A percentile compares a stretch with the other conserved stretches of the same genome.
Evolutionary conservation across 176 grass and related monocot species (phyloP).

Genomic region (Hordeum marinum): DNA sequence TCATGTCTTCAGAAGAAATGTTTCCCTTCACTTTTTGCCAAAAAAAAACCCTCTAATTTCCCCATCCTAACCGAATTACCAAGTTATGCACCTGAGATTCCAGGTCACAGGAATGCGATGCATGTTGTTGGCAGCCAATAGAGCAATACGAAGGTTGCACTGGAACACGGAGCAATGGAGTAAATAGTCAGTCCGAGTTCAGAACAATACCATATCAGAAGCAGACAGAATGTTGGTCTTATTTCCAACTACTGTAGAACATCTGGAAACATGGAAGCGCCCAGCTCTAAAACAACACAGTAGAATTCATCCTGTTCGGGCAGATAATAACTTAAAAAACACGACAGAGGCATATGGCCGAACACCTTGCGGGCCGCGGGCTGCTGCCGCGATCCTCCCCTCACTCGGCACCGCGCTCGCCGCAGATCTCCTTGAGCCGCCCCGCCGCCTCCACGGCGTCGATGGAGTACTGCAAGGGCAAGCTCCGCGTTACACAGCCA

Average conservation of each 20-base stretch:
- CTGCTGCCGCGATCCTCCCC: not conserved
- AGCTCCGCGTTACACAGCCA: not conserved
- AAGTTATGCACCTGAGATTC: not conserved
- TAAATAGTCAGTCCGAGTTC: not conserved
- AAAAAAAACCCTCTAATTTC: no score
- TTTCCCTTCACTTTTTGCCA: no score
- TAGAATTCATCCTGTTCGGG: not conserved
- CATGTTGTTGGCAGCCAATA: not conserved
- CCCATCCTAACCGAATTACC: no score
- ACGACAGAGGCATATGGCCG: constrained; percentile 8
- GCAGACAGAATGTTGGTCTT: not conserved
- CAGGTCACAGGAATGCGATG: not conserved
- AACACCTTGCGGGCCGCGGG: not conserved
- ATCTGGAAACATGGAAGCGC: not conserved
- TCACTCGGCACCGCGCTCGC: not conserved
- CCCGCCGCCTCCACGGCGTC: constrained; percentile 41
- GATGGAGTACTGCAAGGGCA: constrained; percentile 77
- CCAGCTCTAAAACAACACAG: not conserved
- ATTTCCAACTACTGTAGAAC: not conserved
- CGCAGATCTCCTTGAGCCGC: constrained; percentile 53
- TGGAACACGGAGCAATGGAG: not conserved
- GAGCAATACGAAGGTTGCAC: not conserved
- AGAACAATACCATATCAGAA: not conserved
- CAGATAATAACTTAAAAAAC: not conserved
- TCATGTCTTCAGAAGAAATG: no score